Evolutionary conservation across 352 stramenopile genomes (phyloP), one percentile per base, ranked within the genome.

Genomic region (Pythium phragmitis): DNA sequence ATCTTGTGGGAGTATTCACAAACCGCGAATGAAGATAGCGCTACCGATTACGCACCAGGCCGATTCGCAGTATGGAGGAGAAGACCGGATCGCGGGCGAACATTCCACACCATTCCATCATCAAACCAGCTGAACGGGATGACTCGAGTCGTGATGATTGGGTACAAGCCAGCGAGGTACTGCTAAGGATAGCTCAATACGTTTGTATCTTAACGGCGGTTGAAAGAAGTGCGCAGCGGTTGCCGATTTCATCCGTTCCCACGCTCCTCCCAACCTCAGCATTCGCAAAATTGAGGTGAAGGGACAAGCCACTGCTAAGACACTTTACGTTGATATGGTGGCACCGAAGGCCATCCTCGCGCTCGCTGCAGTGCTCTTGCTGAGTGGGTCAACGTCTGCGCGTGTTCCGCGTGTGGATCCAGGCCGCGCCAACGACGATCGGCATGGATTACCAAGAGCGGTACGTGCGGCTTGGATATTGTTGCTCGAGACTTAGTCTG

Each of bases 1-100:
- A 76, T 86, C 12, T 39, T 89, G 28, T 55, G 83, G 28, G 76
- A 89, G 67, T 67, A 62, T 30, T 33, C 43, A 5, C 55, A 55
- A 45, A 51, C 42, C 12, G n/a, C 11, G 4, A 36, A 51, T 14
- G 43, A 68, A 2, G 37, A 65, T 37, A 43, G 16, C 7, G 43
- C 46, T 5, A 4, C 17, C 13, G 41, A 52, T 4, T 8, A 60
- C 13, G 14, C 19, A 21, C 16, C 14, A 13, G 21, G 2, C 3
- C 39, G 13, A 14, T 43, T 16, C 12, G 16, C 30, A 50, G 21
- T 30, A 41, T 9, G 8, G 17, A 36, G 34, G 23, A 41, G 57
- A 64, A 37, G 45, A 41, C 14, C 45, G 8, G 57, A 56, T 17
- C 48, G 9, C 13, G 33, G 45, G n/a, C 51, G 60, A 19, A 67